Conservation (phyloP, 208 protist genomes). For the Ichthyophonus hoferi region DNA sequence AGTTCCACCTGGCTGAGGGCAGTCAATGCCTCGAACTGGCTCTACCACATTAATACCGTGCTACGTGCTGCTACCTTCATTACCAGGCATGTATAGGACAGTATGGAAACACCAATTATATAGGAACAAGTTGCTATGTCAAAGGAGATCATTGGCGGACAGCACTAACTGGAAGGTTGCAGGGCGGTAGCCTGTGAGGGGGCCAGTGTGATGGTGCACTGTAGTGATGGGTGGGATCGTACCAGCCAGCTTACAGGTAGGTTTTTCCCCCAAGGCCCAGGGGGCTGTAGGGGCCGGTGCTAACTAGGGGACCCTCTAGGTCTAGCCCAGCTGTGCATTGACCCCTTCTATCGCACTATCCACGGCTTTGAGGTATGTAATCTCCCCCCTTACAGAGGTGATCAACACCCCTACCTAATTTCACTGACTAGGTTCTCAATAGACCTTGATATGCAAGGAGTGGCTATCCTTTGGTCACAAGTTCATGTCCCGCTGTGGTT, state of each 20-base stretch:
- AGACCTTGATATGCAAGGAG: constrained; percentile 88
- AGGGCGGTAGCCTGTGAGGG: not conserved
- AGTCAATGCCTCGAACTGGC: constrained; percentile 22
- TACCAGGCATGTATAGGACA: not conserved
- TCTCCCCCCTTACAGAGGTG: not conserved
- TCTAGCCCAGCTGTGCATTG: constrained; percentile 78
- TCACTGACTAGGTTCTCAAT: too few relatives aligned
- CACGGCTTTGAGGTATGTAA: constrained; percentile 39
- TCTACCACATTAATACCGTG: constrained; percentile 42
- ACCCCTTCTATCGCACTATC: constrained; percentile 82
- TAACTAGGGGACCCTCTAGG: constrained; percentile 49
- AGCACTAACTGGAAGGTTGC: too few relatives aligned
- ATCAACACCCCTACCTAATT: too few relatives aligned
- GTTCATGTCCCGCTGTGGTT: constrained; percentile 55
- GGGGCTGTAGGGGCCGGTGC: not conserved
- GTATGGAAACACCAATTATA: too few relatives aligned
- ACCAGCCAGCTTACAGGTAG: constrained; percentile 69
- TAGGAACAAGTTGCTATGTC: too few relatives aligned
- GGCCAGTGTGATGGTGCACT: constrained; percentile 5
- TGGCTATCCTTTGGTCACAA: constrained; percentile 86
- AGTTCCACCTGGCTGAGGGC: not conserved
- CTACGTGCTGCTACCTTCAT: constrained; percentile 21
- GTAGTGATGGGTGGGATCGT: constrained; percentile 87
- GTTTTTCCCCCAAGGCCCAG: not conserved
- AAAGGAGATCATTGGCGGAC: too few relatives aligned